Conservation (phyloP, 306 rosid genomes). For the Cicer arietinum region DNA sequence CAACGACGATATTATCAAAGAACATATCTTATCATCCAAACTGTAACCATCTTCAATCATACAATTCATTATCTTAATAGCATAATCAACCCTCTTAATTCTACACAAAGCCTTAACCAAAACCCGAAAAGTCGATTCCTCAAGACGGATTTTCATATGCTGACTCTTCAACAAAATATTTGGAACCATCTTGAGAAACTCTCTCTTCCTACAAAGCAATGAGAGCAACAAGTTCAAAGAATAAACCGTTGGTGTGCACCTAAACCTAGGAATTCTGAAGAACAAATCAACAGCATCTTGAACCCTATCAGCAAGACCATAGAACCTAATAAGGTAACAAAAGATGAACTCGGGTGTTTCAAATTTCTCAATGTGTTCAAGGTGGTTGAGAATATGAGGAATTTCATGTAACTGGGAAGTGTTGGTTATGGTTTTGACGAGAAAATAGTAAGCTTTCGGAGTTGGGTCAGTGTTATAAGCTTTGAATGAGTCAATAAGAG, state of each 20-base stretch:
- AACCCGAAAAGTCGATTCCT: conserved; percentile 70
- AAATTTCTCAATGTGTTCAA: conserved; percentile 60
- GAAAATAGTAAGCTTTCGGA: conserved; percentile 69
- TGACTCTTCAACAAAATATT: conserved; percentile 62
- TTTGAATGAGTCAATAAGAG: conserved; percentile 64
- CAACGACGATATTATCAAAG: conserved; percentile 65
- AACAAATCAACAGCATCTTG: conserved; percentile 71
- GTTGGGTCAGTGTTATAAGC: conserved; percentile 65
- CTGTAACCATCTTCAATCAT: conserved; percentile 70
- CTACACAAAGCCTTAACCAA: conserved; percentile 65
- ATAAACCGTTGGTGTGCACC: conserved; percentile 72
- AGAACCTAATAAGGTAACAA: conserved; percentile 53
- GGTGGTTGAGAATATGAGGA: conserved; percentile 58
- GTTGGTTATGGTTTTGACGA: conserved; percentile 60
- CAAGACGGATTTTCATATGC: conserved; percentile 65
- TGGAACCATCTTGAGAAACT: conserved; percentile 66
- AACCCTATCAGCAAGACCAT: conserved; percentile 46
- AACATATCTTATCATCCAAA: conserved; percentile 59
- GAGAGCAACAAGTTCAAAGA: conserved; percentile 67
- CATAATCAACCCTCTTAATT: conserved; percentile 61
- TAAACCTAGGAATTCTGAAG: conserved; percentile 65
- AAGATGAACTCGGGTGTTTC: conserved; percentile 64
- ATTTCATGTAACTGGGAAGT: conserved; percentile 56
- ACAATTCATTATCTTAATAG: conserved; percentile 61
- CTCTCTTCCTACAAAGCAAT: conserved; percentile 62